A percentile compares a stretch with the other conserved stretches of the same genome.
phyloP scores from a whole-genome alignment of 768 basidiomycete genomes.

The Tremella mesenterica region DNA sequence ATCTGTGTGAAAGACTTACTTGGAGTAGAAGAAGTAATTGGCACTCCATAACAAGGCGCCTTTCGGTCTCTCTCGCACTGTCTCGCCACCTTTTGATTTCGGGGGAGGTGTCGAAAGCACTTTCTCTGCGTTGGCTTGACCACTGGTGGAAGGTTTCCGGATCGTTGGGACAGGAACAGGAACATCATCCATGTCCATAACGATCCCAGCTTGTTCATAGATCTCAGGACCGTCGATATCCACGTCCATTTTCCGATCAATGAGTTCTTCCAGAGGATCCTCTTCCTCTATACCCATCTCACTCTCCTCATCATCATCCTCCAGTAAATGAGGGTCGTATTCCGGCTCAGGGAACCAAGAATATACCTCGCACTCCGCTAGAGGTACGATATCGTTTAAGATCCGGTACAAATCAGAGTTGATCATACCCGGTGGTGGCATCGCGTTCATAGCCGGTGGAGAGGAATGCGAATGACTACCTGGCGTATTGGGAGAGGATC shows the following conservation, averaged over 20 bases:
- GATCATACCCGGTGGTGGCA: slow-evolving; percentile 46
- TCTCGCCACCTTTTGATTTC: slow-evolving; percentile 11
- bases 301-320: slow-evolving; percentile 48
- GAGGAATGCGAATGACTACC: background rate
- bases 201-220: slow-evolving; percentile 36
- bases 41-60: slow-evolving; percentile 89
- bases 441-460: slow-evolving; percentile 1
- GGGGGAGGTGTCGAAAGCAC: slow-evolving; percentile 5
- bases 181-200: slow-evolving; percentile 24
- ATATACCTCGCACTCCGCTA: slow-evolving; percentile 89
- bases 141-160: background rate
- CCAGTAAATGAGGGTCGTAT: slow-evolving; percentile 71
- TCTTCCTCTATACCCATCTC: slow-evolving; percentile 21
- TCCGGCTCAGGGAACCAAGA: slow-evolving; percentile 88
- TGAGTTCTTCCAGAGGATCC: slow-evolving; percentile 14
- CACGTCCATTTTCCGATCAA: slow-evolving; percentile 20
- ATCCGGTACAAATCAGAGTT: slow-evolving; percentile 81
- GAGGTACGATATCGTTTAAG: slow-evolving; percentile 79
- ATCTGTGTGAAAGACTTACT: slow-evolving; percentile 58
- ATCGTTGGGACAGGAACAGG: background rate
- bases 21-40: slow-evolving; percentile 94
- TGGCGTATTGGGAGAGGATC: slow-evolving; percentile 4
- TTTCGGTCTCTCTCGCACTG: slow-evolving; percentile 15
- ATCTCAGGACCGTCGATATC: slow-evolving; percentile 16
- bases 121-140: background rate